A percentile compares a stretch with the other conserved stretches of the same genome.
Conservation (phyloP, 192 early-diverging fungal species). For the Glomus cerebriforme region DNA sequence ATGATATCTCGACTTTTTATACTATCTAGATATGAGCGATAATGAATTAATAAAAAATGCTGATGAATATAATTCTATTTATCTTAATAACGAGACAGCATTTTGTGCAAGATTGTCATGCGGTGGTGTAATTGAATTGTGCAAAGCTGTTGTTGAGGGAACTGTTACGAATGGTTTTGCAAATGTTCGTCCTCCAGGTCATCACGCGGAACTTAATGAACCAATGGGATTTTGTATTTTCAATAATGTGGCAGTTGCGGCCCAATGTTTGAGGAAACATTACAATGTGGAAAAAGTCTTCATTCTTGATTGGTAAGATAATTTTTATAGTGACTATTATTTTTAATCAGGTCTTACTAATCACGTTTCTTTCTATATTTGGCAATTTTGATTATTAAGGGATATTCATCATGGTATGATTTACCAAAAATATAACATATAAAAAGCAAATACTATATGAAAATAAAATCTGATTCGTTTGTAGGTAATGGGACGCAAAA, state of each 20-base stretch:
- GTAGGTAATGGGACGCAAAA: conserved; percentile 87
- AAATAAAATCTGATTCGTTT: conserved; percentile 2
- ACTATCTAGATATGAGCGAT: conserved; percentile 43
- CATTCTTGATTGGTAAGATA: conserved; percentile 80
- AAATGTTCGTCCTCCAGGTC: conserved; percentile 90
- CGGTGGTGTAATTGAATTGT: conserved; percentile 73
- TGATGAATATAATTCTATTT: conserved; percentile 64
- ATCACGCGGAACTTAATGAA: conserved; percentile 80
- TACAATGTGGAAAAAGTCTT: conserved; percentile 62
- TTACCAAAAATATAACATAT: background rate
- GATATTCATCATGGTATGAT: conserved; percentile 89
- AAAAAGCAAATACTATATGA: background rate
- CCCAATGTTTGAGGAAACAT: conserved; percentile 56
- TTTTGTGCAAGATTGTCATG: conserved; percentile 71
- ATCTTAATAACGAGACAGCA: conserved; percentile 64
- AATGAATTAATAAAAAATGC: conserved; percentile 50
- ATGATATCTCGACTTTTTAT: background rate
- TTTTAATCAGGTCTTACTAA: background rate
- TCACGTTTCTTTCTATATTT: background rate
- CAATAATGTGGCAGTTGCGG: conserved; percentile 90
- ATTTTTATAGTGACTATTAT: background rate
- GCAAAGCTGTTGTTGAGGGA: conserved; percentile 67
- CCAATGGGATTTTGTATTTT: conserved; percentile 88
- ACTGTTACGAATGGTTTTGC: conserved; percentile 79
- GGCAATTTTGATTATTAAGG: conserved; percentile 37